phyloP scores from a whole-genome alignment of 305 asterid genomes.

The Fraxinus floribunda region DNA sequence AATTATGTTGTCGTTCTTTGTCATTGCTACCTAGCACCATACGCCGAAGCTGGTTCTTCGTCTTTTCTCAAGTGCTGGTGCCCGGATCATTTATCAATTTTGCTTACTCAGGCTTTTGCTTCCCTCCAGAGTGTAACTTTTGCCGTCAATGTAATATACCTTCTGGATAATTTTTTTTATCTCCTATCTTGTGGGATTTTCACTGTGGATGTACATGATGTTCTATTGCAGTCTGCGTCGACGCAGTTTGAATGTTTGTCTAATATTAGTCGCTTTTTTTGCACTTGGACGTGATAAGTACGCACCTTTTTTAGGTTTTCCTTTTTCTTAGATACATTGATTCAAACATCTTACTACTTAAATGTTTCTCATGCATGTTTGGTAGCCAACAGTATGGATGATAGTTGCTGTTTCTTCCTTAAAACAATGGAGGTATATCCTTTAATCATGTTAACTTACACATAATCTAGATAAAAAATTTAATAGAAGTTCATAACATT shows the following conservation, averaged over 20 bases:
- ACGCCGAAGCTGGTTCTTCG: not conserved
- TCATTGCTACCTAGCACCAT: not conserved
- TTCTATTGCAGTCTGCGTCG: conserved; percentile 6
- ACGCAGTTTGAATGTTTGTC: conserved; percentile 2
- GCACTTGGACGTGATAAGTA: not conserved
- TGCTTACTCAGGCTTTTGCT: conserved; percentile 30
- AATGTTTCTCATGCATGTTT: not conserved
- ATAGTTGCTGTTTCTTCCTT: not conserved
- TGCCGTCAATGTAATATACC: conserved; percentile 35
- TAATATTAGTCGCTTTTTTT: not conserved
- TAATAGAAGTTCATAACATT: too few relatives aligned
- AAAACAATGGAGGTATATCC: not conserved
- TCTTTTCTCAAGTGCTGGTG: conserved; percentile 18
- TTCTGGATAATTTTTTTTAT: conserved; percentile 8
- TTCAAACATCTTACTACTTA: not conserved
- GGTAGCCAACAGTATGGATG: not conserved
- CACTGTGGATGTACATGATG: conserved; percentile 14
- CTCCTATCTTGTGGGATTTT: conserved; percentile 12
- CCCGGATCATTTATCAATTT: conserved; percentile 39
- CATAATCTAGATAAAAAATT: not conserved
- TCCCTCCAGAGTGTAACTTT: conserved; percentile 40
- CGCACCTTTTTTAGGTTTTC: not conserved
- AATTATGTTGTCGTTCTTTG: conserved; percentile 43
- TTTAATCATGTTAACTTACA: not conserved
- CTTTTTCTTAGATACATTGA: not conserved